Percentiles rank a stretch among this genome's conserved stretches.
phyloP scores from a whole-genome alignment of 1,284 basidiomycete species.

The Cryptococcus sp. region DNA sequence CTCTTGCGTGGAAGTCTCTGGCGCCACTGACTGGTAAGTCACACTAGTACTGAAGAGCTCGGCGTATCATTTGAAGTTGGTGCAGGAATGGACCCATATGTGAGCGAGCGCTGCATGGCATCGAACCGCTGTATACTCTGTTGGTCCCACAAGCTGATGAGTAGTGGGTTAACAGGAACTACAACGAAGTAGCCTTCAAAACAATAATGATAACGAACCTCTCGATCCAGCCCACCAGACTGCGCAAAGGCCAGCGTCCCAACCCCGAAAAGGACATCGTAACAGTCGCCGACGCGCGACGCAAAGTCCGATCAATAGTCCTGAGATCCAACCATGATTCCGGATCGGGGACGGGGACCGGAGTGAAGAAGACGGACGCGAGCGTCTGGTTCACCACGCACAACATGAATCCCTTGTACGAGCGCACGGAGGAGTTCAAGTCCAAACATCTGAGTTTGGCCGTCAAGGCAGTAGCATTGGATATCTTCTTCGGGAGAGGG shows the following conservation, averaged over 20 bases:
- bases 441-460: constrained; percentile 16
- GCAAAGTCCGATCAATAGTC: constrained; percentile 7
- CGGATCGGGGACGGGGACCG: constrained; percentile 2
- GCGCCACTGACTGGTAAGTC: background rate
- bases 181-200: constrained; percentile 37
- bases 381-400: constrained; percentile 19
- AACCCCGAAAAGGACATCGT: constrained; percentile 1
- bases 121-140: no score
- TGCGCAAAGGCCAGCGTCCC: background rate
- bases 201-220: constrained; percentile 38
- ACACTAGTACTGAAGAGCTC: constrained; percentile 22
- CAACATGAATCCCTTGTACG: constrained; percentile 17
- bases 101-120: constrained; percentile 9
- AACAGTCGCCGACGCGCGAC: constrained; percentile 16
- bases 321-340: background rate
- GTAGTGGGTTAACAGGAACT: constrained; percentile 25
- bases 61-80: constrained; percentile 22
- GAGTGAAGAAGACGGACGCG: constrained; percentile 9
- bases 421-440: constrained; percentile 21
- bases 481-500: constrained; percentile 12
- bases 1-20: background rate
- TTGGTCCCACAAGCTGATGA: background rate
- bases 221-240: constrained; percentile 11
- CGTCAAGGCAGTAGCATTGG: constrained; percentile 18
- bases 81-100: constrained; percentile 34